Evolutionary conservation across 805 yeast genomes (phyloP).

Genomic region (Candida palmyrensis): DNA sequence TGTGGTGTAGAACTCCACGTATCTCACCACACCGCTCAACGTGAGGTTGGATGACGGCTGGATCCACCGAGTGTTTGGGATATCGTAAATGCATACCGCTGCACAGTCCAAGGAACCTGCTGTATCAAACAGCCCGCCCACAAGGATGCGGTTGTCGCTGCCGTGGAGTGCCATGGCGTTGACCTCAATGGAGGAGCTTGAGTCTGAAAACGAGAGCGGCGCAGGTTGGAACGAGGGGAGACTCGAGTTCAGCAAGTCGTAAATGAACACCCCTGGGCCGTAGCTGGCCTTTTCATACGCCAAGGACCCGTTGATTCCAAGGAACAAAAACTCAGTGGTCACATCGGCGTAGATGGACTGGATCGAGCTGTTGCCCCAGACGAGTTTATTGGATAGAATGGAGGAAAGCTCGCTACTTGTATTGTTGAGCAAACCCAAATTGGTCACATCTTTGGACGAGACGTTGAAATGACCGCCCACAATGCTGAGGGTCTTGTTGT

Average conservation of each 20-base stretch:
- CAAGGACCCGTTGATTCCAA: constrained; percentile 42
- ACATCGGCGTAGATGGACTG: constrained; percentile 33
- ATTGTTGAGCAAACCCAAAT: constrained; percentile 2
- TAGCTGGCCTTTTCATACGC: constrained; percentile 12
- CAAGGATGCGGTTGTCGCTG: constrained; percentile 39
- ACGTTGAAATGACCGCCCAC: constrained; percentile 57
- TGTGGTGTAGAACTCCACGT: constrained; percentile 42
- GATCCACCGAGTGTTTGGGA: constrained; percentile 50
- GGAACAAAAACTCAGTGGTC: constrained; percentile 28
- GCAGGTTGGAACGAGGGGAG: constrained; percentile 48
- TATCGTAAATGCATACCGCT: constrained; percentile 62
- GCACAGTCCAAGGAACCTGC: constrained; percentile 57
- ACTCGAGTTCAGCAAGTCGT: constrained; percentile 40
- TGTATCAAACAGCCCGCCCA: constrained; percentile 67
- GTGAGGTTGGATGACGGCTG: constrained; percentile 26
- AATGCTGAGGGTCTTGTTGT: constrained; percentile 46
- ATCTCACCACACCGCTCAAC: constrained; percentile 43
- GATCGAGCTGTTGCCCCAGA: constrained; percentile 23
- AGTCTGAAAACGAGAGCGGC: constrained; percentile 33
- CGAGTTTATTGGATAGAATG: constrained; percentile 14
- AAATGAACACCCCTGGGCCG: constrained; percentile 46
- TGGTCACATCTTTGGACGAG: background rate
- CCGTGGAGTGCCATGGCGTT: constrained; percentile 32
- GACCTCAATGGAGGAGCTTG: constrained; percentile 35
- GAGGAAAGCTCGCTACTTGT: constrained; percentile 12